phyloP scores from a whole-genome alignment of 768 basidiomycete genomes.

The Mycena olivaceomarginata region DNA sequence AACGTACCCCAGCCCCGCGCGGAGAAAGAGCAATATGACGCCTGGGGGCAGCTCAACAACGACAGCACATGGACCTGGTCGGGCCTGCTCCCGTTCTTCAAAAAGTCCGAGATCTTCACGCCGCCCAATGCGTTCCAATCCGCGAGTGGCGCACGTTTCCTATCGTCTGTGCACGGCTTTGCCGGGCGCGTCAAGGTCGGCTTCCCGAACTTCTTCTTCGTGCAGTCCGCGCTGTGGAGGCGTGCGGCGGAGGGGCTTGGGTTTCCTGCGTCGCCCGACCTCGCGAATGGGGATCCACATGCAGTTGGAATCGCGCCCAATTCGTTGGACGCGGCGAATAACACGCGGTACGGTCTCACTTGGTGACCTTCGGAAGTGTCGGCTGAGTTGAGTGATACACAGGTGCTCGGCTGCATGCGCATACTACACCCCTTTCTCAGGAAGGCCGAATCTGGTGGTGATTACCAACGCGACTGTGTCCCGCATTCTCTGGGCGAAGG shows the following conservation, averaged over 20 bases:
- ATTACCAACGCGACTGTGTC: conserved; percentile 75
- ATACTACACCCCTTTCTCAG: conserved; percentile 53
- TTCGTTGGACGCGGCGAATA: conserved; percentile 54
- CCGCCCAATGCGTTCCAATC: conserved; percentile 61
- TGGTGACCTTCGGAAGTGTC: not conserved
- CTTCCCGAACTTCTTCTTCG: conserved; percentile 56
- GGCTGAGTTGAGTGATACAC: not conserved
- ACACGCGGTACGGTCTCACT: conserved; percentile 49
- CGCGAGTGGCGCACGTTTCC: conserved; percentile 49
- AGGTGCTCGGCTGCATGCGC: conserved; percentile 56
- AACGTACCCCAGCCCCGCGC: conserved; percentile 51
- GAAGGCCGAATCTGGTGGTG: conserved; percentile 70
- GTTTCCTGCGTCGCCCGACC: conserved; percentile 50
- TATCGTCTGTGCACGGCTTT: conserved; percentile 51
- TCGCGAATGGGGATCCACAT: conserved; percentile 51
- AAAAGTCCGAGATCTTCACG: conserved; percentile 74
- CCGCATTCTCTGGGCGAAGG: conserved; percentile 63
- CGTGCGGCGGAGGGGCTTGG: conserved; percentile 47
- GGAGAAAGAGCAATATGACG: conserved; percentile 57
- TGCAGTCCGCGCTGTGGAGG: conserved; percentile 53
- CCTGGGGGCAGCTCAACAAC: conserved; percentile 55
- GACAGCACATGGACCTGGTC: conserved; percentile 62
- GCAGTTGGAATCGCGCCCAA: conserved; percentile 55
- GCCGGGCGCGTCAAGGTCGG: conserved; percentile 56
- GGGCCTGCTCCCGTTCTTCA: conserved; percentile 64